A percentile compares a stretch with the other conserved stretches of the same genome.
Evolutionary conservation across 345 rosid genomes (phyloP).

Genomic region (Syzygium grande): DNA sequence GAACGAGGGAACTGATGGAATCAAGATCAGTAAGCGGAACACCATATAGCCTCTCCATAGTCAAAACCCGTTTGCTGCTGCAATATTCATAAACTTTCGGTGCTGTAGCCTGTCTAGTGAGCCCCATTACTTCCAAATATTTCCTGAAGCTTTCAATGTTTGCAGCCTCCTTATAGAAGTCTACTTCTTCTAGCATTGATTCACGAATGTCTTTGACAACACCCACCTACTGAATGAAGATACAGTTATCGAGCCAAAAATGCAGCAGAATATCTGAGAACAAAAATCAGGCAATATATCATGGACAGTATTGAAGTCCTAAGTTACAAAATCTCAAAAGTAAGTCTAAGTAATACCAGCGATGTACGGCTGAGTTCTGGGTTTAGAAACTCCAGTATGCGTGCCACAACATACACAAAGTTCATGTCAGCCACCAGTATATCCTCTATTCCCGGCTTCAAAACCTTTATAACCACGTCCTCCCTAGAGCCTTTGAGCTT

Average conservation of each 20-base stretch:
- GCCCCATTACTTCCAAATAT: constrained; percentile 82
- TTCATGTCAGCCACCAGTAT: constrained; percentile 88
- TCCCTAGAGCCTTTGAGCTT: constrained; percentile 82
- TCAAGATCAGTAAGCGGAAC: constrained; percentile 96
- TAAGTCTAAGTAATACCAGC: constrained; percentile 39
- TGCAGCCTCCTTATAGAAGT: constrained; percentile 82
- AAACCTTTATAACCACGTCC: constrained; percentile 88
- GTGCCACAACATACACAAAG: constrained; percentile 78
- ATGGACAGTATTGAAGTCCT: not conserved
- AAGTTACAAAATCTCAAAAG: not conserved
- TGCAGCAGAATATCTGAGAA: not conserved
- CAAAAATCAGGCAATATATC: not conserved
- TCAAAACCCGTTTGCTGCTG: constrained; percentile 72
- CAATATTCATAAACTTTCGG: constrained; percentile 81
- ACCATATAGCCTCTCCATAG: constrained; percentile 98
- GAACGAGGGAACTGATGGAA: constrained; percentile 82
- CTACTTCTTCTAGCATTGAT: constrained; percentile 98
- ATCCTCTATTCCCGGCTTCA: constrained; percentile 94
- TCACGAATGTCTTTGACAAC: constrained; percentile 85
- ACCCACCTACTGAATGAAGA: constrained; percentile 50
- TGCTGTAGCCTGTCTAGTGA: constrained; percentile 89
- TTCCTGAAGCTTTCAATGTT: constrained; percentile 72
- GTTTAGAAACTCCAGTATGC: constrained; percentile 85
- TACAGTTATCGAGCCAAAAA: constrained; percentile 5
- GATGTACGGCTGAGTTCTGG: constrained; percentile 85